Evolutionary conservation across 371 early-diverging fungal species (phyloP), one percentile per base, ranked within the genome.

Genomic region (Mortierella sp.): DNA sequence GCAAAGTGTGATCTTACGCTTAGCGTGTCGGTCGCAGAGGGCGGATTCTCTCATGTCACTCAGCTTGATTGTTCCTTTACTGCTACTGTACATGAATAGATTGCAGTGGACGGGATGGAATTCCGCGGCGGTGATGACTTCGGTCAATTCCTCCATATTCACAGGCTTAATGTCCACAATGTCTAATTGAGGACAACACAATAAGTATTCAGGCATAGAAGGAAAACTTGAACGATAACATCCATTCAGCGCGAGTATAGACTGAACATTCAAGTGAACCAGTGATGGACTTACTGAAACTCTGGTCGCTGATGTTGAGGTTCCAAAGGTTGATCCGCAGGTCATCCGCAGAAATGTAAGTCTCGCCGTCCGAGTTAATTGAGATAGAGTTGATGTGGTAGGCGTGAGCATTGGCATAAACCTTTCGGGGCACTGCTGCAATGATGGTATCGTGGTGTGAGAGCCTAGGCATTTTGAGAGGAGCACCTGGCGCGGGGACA

Each of bases 331-430:
- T 99, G 83, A 99, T 94, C 71, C 98, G 89, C 72, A 99, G 81
- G 80, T 98, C 99, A 81, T 99, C 99, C 26, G 98, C 96, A 43
- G 97, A 96, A 54, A 99, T 84, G 78, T 96, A 96, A 19, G 96
- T 99, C 72, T 98, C 98, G 49, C 91, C 93, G 80, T 97, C 98
- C 51, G 96, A 94, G 82, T 99, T 98, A 68, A 98, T 91, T 34
- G 98, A 97, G 60, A 99, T 96, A 41, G 98, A 98, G 87, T 99
- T 99, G 86, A 99, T 97, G 72, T 98, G 98, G 82, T 99, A 99
- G 8, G 96, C 93, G 80, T 99, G 99, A 27, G 99, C 98, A 83
- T 98, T 98, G 34, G 94, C 91, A 82, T 94, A 99, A n/a, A 95
- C 92, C 80, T 91, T 94, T 57, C 96, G 88, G 9, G 98, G 97